Evolutionary conservation across 176 grass and related monocot species (phyloP).

Genomic region (Chrysopogon serrulatus): DNA sequence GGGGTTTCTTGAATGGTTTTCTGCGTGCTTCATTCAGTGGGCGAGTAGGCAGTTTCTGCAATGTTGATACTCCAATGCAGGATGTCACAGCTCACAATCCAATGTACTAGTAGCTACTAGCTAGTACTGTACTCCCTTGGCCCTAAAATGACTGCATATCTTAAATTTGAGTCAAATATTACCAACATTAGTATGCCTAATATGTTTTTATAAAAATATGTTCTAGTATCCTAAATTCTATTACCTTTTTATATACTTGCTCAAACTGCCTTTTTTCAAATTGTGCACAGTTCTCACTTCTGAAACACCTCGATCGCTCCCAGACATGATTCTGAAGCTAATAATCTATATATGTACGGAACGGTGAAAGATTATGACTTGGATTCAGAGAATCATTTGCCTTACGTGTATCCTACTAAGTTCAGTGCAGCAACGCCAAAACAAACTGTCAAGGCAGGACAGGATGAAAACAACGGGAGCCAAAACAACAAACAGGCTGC

Average conservation of each 20-base stretch:
- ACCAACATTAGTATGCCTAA: no score
- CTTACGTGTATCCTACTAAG: slow-evolving; percentile 37
- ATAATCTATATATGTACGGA: neutral
- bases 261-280: neutral
- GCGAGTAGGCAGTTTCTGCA: neutral
- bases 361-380: neutral
- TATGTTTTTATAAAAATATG: no score
- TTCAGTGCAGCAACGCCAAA: slow-evolving; percentile 15
- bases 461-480: slow-evolving; percentile 34
- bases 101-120: neutral
- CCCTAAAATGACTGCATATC: neutral
- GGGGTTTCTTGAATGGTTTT: neutral
- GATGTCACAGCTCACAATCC: neutral
- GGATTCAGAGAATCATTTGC: slow-evolving; percentile 28
- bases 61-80: neutral
- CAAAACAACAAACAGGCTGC: slow-evolving; percentile 27
- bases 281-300: neutral
- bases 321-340: no score
- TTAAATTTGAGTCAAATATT: no score
- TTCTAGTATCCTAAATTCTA: no score
- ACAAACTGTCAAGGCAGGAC: slow-evolving; percentile 27
- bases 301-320: slow-evolving; percentile 4
- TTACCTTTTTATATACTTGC: no score
- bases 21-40: neutral
- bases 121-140: no score